Evolutionary conservation across 495 filamentous ascomycete genomes (phyloP).

Genomic region (Pyronema omphalodes): DNA sequence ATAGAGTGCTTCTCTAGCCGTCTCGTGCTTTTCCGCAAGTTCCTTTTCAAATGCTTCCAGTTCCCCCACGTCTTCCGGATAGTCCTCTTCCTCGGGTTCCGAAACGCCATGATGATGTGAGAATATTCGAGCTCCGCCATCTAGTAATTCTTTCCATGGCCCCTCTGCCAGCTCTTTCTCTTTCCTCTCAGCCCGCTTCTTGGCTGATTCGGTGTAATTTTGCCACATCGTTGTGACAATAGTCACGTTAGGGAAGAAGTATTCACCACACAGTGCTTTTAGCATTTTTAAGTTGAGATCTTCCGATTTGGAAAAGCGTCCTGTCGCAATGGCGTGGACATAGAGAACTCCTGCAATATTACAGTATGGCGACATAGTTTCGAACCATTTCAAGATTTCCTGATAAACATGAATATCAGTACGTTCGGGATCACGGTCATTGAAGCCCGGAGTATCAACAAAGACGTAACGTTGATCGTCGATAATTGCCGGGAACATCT

Average conservation of each 20-base stretch:
- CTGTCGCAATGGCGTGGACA: constrained; percentile 18
- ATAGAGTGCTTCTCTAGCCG: background rate
- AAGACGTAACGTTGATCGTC: constrained; percentile 22
- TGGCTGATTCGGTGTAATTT: background rate
- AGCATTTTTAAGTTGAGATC: constrained; percentile 22
- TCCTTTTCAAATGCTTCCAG: background rate
- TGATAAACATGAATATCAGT: constrained; percentile 28
- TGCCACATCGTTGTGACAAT: constrained; percentile 19
- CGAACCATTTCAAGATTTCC: constrained; percentile 26
- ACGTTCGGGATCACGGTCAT: constrained; percentile 26
- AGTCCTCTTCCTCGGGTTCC: background rate
- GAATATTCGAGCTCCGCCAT: background rate
- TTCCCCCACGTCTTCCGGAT: background rate
- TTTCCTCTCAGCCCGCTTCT: background rate
- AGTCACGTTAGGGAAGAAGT: constrained; percentile 12
- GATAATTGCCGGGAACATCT: constrained; percentile 7
- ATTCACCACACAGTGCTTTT: constrained; percentile 10
- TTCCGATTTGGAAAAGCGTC: constrained; percentile 16
- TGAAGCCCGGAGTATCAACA: constrained; percentile 36
- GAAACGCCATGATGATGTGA: background rate
- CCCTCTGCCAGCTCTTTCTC: background rate
- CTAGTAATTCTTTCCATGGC: background rate
- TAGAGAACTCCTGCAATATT: constrained; percentile 23
- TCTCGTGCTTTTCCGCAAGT: background rate
- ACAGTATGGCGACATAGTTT: constrained; percentile 11